phyloP scores from a whole-genome alignment of 352 stramenopile genomes.

The Phytophthora boehmeriae region DNA sequence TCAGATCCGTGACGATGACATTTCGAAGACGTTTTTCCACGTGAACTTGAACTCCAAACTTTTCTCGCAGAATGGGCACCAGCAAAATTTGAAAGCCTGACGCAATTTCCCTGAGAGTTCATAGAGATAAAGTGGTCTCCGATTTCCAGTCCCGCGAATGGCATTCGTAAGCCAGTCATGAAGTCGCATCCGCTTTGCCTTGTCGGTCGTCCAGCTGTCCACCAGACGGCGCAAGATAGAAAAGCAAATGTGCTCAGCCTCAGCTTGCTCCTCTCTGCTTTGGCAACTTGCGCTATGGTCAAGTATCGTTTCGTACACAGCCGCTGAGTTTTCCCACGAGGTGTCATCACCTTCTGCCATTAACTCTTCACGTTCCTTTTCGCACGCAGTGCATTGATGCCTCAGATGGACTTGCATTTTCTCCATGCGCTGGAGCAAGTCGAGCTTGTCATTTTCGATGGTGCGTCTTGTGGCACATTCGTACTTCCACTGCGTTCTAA shows the following conservation, averaged over 20 bases:
- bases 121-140: constrained; percentile 58
- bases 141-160: constrained; percentile 58
- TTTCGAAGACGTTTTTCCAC: constrained; percentile 64
- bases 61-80: constrained; percentile 59
- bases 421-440: constrained; percentile 49
- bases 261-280: constrained; percentile 42
- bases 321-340: constrained; percentile 47
- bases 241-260: constrained; percentile 65
- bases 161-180: constrained; percentile 79
- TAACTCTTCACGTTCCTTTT: constrained; percentile 29
- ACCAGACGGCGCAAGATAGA: constrained; percentile 60
- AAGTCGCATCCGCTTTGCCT: constrained; percentile 71
- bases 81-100: constrained; percentile 67
- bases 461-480: constrained; percentile 39
- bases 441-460: constrained; percentile 45
- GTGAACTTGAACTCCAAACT: constrained; percentile 62
- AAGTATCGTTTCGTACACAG: constrained; percentile 54
- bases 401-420: constrained; percentile 36
- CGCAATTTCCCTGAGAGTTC: constrained; percentile 69
- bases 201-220: constrained; percentile 73
- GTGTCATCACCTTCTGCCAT: constrained; percentile 39
- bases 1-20: constrained; percentile 68
- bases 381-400: constrained; percentile 34
- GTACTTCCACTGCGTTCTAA: constrained; percentile 58
- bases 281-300: constrained; percentile 22